phyloP scores from a whole-genome alignment of 441 rosid genomes.

The Omphalea diandra region DNA sequence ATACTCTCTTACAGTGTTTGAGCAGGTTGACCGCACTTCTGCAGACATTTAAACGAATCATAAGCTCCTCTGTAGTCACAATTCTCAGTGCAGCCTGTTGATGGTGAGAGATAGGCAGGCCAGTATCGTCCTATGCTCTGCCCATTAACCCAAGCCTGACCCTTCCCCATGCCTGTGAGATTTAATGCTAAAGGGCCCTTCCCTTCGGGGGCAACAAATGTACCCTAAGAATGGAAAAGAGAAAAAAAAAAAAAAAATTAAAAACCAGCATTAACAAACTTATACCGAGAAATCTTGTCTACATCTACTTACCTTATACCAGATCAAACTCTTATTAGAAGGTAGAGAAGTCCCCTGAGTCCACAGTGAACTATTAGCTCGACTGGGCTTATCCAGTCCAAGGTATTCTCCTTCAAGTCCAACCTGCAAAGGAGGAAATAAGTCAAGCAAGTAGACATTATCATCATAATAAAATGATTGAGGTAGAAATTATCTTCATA shows the following conservation, averaged over 20 bases:
- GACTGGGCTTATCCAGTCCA: constrained; percentile 42
- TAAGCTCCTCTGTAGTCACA: constrained; percentile 67
- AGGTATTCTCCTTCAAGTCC: constrained; percentile 63
- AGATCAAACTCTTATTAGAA: constrained; percentile 47
- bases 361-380: constrained; percentile 59
- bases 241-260: constrained; percentile 9
- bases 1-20: constrained; percentile 52
- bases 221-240: too few relatives aligned
- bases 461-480: not conserved
- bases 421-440: constrained; percentile 40
- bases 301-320: constrained; percentile 54
- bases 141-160: constrained; percentile 77
- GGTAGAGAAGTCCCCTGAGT: constrained; percentile 37
- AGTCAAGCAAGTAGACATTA: not conserved
- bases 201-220: constrained; percentile 48
- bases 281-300: not conserved
- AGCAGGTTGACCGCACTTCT: constrained; percentile 62
- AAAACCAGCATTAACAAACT: constrained; percentile 4
- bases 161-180: constrained; percentile 67
- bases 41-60: constrained; percentile 43
- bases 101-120: constrained; percentile 54
- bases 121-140: constrained; percentile 65
- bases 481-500: too few relatives aligned
- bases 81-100: constrained; percentile 43
- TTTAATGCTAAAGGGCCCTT: constrained; percentile 55